Percentiles rank a stretch among this genome's conserved stretches.
These are phyloP conservation scores for Tephrocybe rancida DNA, from an alignment of 768 basidiomycete genomes.

Conservation along the genomic window DNA sequence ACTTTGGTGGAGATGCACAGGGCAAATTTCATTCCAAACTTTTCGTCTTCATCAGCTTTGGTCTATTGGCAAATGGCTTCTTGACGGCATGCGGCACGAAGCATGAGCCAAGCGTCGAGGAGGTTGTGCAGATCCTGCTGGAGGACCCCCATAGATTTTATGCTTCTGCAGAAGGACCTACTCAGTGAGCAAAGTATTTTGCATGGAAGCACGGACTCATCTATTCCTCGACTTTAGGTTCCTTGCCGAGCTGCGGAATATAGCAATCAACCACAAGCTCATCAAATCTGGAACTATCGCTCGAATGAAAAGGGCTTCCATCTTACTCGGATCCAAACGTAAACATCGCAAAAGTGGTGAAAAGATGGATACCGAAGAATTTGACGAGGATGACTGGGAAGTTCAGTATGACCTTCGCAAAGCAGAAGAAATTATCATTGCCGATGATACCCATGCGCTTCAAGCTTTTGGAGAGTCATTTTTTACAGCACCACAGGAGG, in stretches of 20 bases:
- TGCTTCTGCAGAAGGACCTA: slow-evolving; percentile 65
- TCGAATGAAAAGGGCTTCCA: slow-evolving; percentile 70
- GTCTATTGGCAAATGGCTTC: slow-evolving; percentile 78
- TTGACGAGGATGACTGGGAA: slow-evolving; percentile 79
- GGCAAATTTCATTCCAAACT: slow-evolving; percentile 75
- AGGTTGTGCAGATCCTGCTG: slow-evolving; percentile 72
- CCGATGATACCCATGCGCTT: slow-evolving; percentile 83
- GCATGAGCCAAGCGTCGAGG: slow-evolving; percentile 84
- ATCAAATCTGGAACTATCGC: slow-evolving; percentile 52
- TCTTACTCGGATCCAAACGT: slow-evolving; percentile 77
- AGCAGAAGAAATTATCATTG: slow-evolving; percentile 74
- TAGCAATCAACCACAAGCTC: slow-evolving; percentile 75
- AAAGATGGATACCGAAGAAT: slow-evolving; percentile 36
- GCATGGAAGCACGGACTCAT: not conserved
- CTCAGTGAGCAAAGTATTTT: slow-evolving; percentile 48
- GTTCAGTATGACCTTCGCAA: slow-evolving; percentile 69
- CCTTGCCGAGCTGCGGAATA: slow-evolving; percentile 77
- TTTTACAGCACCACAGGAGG: slow-evolving; percentile 86
- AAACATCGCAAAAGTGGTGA: slow-evolving; percentile 37
- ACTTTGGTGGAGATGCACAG: slow-evolving; percentile 54
- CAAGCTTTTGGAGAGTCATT: slow-evolving; percentile 79
- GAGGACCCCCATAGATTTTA: slow-evolving; percentile 74
- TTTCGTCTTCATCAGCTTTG: slow-evolving; percentile 91
- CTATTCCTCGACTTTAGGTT: slow-evolving; percentile 54
- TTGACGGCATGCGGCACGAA: slow-evolving; percentile 86